Percentiles rank a stretch among this genome's conserved stretches.
phyloP scores from a whole-genome alignment of 2,329 filamentous ascomycete genomes.

The Ambrosiella beaveri region DNA sequence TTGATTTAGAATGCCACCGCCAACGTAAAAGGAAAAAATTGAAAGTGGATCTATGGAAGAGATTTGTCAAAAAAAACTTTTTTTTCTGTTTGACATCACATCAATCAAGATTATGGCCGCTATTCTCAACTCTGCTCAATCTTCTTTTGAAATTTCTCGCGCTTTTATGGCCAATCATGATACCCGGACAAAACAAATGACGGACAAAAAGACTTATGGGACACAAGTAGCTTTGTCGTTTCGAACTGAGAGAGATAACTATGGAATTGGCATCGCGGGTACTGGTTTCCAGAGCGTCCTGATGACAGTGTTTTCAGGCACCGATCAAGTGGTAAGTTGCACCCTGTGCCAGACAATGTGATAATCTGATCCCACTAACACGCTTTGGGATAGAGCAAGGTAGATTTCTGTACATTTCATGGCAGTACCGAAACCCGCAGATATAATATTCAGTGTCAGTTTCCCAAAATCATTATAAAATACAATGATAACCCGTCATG shows the following conservation, averaged over 20 bases:
- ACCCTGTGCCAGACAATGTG: neutral
- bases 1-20: no score
- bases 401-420: constrained; percentile 8
- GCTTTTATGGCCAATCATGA: constrained; percentile 13
- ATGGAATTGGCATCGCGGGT: constrained; percentile 1
- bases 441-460: constrained; percentile 10
- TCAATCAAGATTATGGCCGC: constrained; percentile 1
- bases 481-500: constrained; percentile 3
- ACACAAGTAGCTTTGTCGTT: constrained; percentile 8
- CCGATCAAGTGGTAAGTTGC: constrained; percentile 7
- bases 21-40: no score
- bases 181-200: constrained; percentile 10
- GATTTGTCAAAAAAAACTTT: neutral
- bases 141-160: constrained; percentile 6
- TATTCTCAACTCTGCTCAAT: constrained; percentile 5
- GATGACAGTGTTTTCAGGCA: constrained; percentile 5
- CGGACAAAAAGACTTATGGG: constrained; percentile 6
- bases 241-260: neutral
- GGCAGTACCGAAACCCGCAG: constrained; percentile 1
- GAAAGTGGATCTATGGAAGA: neutral
- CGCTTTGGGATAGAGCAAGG: neutral
- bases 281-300: constrained; percentile 4
- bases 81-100: neutral
- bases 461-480: constrained; percentile 11
- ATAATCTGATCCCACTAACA: neutral